phyloP scores from a whole-genome alignment of 1,139 yeast genomes.

The Kazachstania sp. region DNA sequence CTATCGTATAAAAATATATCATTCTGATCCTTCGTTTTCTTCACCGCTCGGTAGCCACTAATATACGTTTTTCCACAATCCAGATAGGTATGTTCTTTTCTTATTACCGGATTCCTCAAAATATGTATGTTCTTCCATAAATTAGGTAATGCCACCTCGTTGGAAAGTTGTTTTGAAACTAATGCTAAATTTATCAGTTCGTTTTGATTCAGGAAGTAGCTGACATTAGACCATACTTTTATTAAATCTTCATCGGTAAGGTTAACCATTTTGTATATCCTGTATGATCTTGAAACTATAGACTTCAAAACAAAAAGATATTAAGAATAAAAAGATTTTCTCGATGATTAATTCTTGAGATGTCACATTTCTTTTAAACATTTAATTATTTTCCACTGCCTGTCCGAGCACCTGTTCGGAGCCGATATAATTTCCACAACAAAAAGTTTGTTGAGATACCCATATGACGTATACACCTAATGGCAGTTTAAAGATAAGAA shows the following conservation, averaged over 20 bases:
- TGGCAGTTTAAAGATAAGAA: not conserved
- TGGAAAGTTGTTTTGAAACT: constrained; percentile 12
- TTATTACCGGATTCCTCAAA: constrained; percentile 24
- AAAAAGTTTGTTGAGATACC: no score
- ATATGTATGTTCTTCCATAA: constrained; percentile 28
- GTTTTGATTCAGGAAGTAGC: constrained; percentile 25
- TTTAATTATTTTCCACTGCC: no score
- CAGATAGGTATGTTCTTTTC: constrained; percentile 24
- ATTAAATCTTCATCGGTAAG: not conserved
- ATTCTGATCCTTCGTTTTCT: constrained; percentile 29
- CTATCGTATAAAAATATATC: constrained; percentile 31
- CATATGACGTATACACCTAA: no score
- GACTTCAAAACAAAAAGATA: no score
- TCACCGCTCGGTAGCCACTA: constrained; percentile 24
- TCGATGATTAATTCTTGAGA: no score
- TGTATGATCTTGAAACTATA: not conserved
- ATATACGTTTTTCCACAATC: constrained; percentile 29
- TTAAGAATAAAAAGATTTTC: no score
- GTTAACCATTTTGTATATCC: not conserved
- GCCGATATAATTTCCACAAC: no score
- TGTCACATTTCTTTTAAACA: no score
- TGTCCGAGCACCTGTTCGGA: no score
- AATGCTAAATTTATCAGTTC: constrained; percentile 19
- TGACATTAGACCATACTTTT: constrained; percentile 6
- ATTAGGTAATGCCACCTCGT: constrained; percentile 14